Percentiles rank a stretch among this genome's conserved stretches.
These are phyloP conservation scores for Puccinia horiana DNA, from an alignment of 1,284 basidiomycete genomes.

Conservation along the genomic window DNA sequence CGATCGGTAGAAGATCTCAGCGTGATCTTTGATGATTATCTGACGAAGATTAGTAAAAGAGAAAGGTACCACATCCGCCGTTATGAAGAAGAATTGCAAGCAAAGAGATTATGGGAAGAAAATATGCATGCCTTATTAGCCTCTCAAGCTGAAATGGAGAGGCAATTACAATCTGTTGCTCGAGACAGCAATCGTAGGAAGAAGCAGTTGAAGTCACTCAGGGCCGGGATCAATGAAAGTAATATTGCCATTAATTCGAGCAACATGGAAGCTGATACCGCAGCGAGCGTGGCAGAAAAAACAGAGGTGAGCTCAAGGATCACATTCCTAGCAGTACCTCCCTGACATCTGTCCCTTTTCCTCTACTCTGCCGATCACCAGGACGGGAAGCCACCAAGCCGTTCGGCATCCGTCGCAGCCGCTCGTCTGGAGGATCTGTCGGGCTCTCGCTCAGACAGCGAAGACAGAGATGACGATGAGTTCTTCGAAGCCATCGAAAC, in stretches of 20 bases:
- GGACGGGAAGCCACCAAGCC: background rate
- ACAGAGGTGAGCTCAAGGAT: background rate
- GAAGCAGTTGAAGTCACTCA: constrained; percentile 58
- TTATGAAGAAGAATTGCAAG: constrained; percentile 75
- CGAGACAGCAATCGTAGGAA: constrained; percentile 61
- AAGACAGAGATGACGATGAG: constrained; percentile 85
- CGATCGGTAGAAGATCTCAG: constrained; percentile 68
- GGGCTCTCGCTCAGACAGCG: constrained; percentile 61
- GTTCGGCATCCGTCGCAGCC: background rate
- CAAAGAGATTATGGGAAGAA: constrained; percentile 79
- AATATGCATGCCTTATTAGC: constrained; percentile 80
- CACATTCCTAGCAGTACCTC: background rate
- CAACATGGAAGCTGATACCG: constrained; percentile 10
- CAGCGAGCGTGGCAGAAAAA: background rate
- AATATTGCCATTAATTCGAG: constrained; percentile 7
- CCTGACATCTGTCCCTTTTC: background rate
- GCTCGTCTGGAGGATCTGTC: background rate
- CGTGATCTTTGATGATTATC: constrained; percentile 69
- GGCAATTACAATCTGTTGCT: constrained; percentile 65
- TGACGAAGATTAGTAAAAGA: constrained; percentile 73
- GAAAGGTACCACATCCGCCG: constrained; percentile 68
- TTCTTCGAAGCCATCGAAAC: constrained; percentile 96
- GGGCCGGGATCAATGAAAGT: constrained; percentile 45
- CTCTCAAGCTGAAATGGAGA: constrained; percentile 82
- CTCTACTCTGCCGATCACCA: background rate